These are phyloP conservation scores for Salisapilia sapeloensis DNA, from an alignment of 352 stramenopile genomes.

Conservation along the genomic window DNA sequence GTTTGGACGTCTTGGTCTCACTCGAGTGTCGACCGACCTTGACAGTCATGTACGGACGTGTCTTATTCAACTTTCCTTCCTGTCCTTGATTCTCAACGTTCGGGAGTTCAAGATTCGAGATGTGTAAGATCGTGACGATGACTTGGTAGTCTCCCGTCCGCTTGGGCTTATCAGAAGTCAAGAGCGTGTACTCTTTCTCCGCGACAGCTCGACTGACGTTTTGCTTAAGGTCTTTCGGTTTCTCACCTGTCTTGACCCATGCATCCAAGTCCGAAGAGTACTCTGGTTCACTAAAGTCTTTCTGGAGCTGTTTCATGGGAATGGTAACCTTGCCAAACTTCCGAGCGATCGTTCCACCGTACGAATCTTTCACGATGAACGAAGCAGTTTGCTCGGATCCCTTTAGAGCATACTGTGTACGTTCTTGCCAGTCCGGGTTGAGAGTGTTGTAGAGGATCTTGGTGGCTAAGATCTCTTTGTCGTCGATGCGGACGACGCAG, in stretches of 20 bases:
- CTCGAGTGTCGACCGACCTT: slow-evolving; percentile 55
- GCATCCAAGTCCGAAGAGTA: slow-evolving; percentile 54
- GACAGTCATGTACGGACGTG: slow-evolving; percentile 61
- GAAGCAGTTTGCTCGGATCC: slow-evolving; percentile 1
- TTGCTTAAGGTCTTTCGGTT: slow-evolving; percentile 60
- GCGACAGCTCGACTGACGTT: slow-evolving; percentile 62
- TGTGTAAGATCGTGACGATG: slow-evolving; percentile 37
- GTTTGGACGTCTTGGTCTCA: slow-evolving; percentile 38
- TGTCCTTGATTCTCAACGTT: slow-evolving; percentile 44
- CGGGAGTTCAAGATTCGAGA: slow-evolving; percentile 41
- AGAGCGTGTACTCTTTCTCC: slow-evolving; percentile 63
- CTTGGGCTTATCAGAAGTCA: slow-evolving; percentile 9
- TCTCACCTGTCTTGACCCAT: slow-evolving; percentile 69
- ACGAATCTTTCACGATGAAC: slow-evolving; percentile 23
- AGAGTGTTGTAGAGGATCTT: slow-evolving; percentile 72
- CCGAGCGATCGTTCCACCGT: slow-evolving; percentile 54
- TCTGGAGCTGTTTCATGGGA: slow-evolving; percentile 45
- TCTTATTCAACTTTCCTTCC: slow-evolving; percentile 47
- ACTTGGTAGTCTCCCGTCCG: slow-evolving; percentile 38
- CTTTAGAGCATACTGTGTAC: slow-evolving; percentile 26
- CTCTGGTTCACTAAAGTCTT: slow-evolving; percentile 62
- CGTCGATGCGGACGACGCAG: slow-evolving; percentile 56
- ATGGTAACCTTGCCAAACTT: slow-evolving; percentile 65
- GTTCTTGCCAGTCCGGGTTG: slow-evolving; percentile 71
- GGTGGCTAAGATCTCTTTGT: slow-evolving; percentile 48